A percentile compares a stretch with the other conserved stretches of the same genome.
phyloP scores from a whole-genome alignment of 208 protist species.

The Borovskyia barvae region DNA sequence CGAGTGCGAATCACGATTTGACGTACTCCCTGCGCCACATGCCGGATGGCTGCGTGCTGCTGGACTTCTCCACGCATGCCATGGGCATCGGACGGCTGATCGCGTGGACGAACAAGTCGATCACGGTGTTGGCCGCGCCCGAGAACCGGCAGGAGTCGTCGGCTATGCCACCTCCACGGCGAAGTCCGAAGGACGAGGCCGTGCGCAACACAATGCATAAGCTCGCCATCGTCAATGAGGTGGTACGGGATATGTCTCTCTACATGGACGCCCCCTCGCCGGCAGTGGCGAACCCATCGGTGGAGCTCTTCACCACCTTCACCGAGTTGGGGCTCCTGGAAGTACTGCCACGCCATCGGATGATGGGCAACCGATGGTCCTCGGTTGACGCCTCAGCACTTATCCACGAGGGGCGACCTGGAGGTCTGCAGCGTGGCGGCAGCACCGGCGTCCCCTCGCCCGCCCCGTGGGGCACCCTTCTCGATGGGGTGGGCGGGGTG shows the following conservation, averaged over 20 bases:
- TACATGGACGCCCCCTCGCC: constrained; percentile 13
- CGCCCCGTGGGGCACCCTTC: too few species aligned
- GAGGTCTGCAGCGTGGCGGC: too few species aligned
- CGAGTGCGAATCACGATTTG: constrained; percentile 55
- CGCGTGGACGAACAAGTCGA: constrained; percentile 49
- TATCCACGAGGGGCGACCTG: too few species aligned
- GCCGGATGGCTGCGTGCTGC: constrained; percentile 51
- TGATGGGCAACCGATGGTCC: background rate
- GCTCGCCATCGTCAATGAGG: constrained; percentile 54
- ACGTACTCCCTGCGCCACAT: constrained; percentile 69
- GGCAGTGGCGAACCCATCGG: constrained; percentile 18
- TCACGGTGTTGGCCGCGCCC: constrained; percentile 56
- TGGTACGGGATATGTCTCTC: constrained; percentile 31
- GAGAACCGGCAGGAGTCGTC: constrained; percentile 33
- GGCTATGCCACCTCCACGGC: constrained; percentile 50
- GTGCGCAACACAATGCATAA: constrained; percentile 49
- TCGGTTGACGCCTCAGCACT: too few species aligned
- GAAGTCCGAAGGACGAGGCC: constrained; percentile 36
- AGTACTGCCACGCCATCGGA: constrained; percentile 10
- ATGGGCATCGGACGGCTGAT: constrained; percentile 58
- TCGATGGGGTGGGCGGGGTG: too few species aligned
- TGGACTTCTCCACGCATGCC: constrained; percentile 59
- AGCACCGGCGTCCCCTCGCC: too few species aligned
- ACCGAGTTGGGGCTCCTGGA: constrained; percentile 55
- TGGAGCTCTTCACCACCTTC: constrained; percentile 61